phyloP scores from a whole-genome alignment of 805 yeast genomes.

The Zygotorulaspora chibaensis region DNA sequence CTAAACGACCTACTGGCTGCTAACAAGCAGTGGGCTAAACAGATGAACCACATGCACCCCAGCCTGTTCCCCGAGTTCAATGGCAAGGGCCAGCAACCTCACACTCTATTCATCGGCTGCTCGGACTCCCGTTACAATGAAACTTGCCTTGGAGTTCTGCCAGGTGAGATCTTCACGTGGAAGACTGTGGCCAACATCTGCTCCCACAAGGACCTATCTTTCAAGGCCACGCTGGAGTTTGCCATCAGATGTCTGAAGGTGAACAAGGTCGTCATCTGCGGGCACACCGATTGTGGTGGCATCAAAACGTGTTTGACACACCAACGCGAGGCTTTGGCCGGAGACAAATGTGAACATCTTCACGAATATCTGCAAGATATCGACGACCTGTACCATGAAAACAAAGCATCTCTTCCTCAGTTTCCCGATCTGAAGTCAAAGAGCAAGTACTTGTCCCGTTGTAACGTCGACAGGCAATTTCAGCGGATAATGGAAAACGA shows the following conservation, averaged over 20 bases:
- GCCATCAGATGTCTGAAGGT: constrained; percentile 84
- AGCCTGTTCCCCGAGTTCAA: constrained; percentile 53
- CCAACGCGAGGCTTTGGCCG: constrained; percentile 32
- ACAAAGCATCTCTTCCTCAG: constrained; percentile 46
- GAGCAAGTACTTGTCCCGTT: constrained; percentile 64
- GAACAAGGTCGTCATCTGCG: constrained; percentile 77
- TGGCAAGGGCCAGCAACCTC: constrained; percentile 85
- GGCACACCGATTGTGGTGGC: constrained; percentile 96
- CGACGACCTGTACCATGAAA: constrained; percentile 62
- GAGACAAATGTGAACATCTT: constrained; percentile 35
- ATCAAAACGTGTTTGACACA: constrained; percentile 71
- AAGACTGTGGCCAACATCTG: constrained; percentile 84
- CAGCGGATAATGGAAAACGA: constrained; percentile 51
- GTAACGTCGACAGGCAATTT: constrained; percentile 71
- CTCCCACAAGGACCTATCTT: constrained; percentile 60
- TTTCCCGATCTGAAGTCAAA: constrained; percentile 48
- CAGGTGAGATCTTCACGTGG: constrained; percentile 88
- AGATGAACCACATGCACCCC: constrained; percentile 48
- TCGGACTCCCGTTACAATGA: constrained; percentile 90
- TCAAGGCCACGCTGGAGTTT: constrained; percentile 77
- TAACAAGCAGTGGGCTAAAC: constrained; percentile 43
- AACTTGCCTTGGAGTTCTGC: constrained; percentile 65
- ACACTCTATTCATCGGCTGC: constrained; percentile 91
- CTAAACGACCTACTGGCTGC: constrained; percentile 38
- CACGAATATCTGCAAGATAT: constrained; percentile 52